Evolutionary conservation across 768 basidiomycete species (phyloP).

Genomic region (Panaeolus cyanescens): DNA sequence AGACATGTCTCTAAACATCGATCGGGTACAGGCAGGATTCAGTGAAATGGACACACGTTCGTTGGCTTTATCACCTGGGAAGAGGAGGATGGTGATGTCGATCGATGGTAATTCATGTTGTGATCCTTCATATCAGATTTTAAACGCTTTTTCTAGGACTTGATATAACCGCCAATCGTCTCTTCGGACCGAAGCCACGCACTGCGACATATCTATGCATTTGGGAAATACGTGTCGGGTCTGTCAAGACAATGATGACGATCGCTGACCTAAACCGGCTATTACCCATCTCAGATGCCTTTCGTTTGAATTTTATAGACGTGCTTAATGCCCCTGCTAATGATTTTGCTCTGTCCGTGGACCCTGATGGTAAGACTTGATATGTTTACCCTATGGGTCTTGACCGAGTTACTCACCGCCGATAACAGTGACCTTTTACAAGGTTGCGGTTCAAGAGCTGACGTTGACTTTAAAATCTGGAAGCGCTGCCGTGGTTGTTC

Average conservation of each 20-base stretch:
- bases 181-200: constrained; percentile 88
- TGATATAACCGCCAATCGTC: constrained; percentile 77
- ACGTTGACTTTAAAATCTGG: constrained; percentile 59
- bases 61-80: constrained; percentile 15
- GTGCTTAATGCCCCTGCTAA: constrained; percentile 77
- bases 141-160: constrained; percentile 50
- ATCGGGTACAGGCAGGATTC: constrained; percentile 57
- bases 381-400: background rate
- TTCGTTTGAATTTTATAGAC: constrained; percentile 75
- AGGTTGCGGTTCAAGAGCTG: constrained; percentile 55
- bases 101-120: constrained; percentile 40
- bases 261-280: constrained; percentile 55
- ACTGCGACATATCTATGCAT: constrained; percentile 88
- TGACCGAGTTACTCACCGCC: constrained; percentile 9
- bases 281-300: constrained; percentile 52
- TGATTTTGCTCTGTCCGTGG: constrained; percentile 59
- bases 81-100: constrained; percentile 42
- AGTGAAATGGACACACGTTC: constrained; percentile 36
- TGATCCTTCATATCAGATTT: background rate
- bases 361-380: constrained; percentile 74
- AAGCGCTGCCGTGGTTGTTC: constrained; percentile 53
- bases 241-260: constrained; percentile 56
- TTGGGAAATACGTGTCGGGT: constrained; percentile 85
- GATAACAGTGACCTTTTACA: constrained; percentile 79
- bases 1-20: constrained; percentile 83